Evolutionary conservation across 805 yeast genomes (phyloP).

Genomic region (Candida mattraensis): DNA sequence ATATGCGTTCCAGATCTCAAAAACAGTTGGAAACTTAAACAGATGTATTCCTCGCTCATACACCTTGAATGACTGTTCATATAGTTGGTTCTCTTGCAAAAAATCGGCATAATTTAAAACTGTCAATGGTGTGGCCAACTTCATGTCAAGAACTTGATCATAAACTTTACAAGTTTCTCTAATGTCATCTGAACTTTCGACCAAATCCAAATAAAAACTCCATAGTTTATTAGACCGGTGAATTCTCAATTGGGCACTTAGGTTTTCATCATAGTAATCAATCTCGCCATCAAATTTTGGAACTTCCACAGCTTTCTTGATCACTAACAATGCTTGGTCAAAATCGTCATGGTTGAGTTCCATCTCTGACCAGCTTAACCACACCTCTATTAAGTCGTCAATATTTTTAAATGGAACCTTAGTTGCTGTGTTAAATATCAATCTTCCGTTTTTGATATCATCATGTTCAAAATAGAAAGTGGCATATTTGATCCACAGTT

Average conservation of each 20-base stretch:
- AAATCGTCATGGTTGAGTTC: conserved; percentile 52
- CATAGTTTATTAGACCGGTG: conserved; percentile 67
- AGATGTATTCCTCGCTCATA: conserved; percentile 67
- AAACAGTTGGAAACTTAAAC: conserved; percentile 61
- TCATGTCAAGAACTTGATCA: conserved; percentile 54
- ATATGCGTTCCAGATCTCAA: conserved; percentile 73
- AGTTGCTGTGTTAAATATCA: conserved; percentile 61
- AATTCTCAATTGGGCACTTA: conserved; percentile 57
- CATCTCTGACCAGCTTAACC: conserved; percentile 75
- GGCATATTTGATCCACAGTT: conserved; percentile 74
- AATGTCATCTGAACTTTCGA: conserved; percentile 54
- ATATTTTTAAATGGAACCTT: conserved; percentile 66
- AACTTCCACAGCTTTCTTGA: conserved; percentile 34
- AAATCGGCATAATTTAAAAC: conserved; percentile 67
- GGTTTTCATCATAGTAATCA: conserved; percentile 39
- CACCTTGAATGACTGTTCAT: conserved; percentile 52
- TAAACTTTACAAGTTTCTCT: conserved; percentile 43
- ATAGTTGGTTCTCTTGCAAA: conserved; percentile 46
- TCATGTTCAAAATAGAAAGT: conserved; percentile 54
- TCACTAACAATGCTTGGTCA: conserved; percentile 36
- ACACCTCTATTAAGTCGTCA: conserved; percentile 66
- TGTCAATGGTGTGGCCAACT: conserved; percentile 66
- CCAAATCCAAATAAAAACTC: conserved; percentile 69
- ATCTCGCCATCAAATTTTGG: conserved; percentile 22
- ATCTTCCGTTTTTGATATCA: conserved; percentile 59